These are phyloP conservation scores for Pontederia paniculata DNA, from an alignment of 176 grass and related monocot genomes.

Conservation along the genomic window DNA sequence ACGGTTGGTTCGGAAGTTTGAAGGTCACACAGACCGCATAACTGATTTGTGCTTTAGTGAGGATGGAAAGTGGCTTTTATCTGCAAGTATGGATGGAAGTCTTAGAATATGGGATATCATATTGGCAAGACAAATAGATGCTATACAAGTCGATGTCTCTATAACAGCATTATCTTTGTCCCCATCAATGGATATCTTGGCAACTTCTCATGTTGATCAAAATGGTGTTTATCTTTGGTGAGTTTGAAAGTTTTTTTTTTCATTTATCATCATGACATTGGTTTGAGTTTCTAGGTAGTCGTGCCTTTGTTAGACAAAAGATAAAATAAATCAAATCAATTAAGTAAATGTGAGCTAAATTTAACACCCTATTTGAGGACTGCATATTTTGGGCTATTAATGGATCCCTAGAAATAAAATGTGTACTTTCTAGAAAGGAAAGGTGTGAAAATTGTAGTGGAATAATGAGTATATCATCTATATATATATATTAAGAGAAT, in stretches of 20 bases:
- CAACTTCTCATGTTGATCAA: conserved; percentile 93
- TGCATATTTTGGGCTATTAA: no score
- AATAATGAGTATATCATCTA: no score
- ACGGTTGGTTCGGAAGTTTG: conserved; percentile 82
- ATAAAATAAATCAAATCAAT: no score
- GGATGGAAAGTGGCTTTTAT: conserved; percentile 92
- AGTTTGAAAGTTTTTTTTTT: conserved; percentile 21
- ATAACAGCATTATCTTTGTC: conserved; percentile 70
- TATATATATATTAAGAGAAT: no score
- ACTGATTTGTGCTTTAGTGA: conserved; percentile 92
- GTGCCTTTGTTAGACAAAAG: no score
- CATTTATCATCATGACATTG: not conserved
- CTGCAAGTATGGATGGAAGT: conserved; percentile 93
- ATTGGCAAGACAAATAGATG: conserved; percentile 93
- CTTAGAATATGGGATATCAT: conserved; percentile 96
- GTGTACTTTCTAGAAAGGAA: no score
- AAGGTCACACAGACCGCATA: conserved; percentile 75
- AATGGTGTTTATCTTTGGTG: conserved; percentile 99
- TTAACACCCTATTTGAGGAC: no score
- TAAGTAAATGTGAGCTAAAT: no score
- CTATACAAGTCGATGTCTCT: conserved; percentile 66
- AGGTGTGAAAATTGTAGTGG: no score
- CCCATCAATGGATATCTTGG: conserved; percentile 90
- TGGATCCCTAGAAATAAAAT: no score
- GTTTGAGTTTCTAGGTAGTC: not conserved